phyloP scores from a whole-genome alignment of 495 filamentous ascomycete species.

The Tuber aestivum region DNA sequence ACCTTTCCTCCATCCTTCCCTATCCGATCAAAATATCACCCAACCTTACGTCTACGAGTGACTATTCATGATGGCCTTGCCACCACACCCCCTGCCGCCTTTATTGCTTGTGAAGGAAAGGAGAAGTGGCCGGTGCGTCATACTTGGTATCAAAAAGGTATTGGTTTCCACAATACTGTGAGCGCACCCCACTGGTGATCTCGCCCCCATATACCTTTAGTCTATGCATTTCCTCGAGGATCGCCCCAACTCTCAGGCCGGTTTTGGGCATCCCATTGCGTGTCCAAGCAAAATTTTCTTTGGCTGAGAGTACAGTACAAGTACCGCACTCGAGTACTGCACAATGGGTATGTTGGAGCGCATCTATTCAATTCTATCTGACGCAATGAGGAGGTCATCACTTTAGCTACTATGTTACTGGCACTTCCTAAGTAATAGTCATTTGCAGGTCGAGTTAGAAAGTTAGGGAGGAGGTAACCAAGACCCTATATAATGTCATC shows the following conservation, averaged over 20 bases:
- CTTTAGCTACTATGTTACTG: background rate
- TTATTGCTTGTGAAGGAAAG: background rate
- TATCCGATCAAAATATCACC: background rate
- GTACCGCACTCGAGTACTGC: too few relatives aligned
- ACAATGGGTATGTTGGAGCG: background rate
- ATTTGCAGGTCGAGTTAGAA: background rate
- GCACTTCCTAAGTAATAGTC: background rate
- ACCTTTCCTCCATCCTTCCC: background rate
- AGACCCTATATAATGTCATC: background rate
- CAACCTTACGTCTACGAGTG: background rate
- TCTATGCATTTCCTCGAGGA: background rate
- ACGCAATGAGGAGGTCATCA: background rate
- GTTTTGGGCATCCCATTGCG: background rate
- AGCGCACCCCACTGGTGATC: background rate
- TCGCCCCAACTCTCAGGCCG: background rate
- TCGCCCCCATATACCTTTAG: background rate
- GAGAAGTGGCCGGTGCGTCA: background rate
- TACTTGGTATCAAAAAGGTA: background rate
- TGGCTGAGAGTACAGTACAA: background rate
- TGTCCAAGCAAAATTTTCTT: background rate
- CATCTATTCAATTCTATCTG: background rate
- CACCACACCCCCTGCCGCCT: background rate
- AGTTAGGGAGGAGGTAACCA: background rate
- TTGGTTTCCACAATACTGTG: background rate
- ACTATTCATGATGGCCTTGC: background rate